Evolutionary conservation across 768 basidiomycete species (phyloP).

Genomic region (Hygrophorus russula): DNA sequence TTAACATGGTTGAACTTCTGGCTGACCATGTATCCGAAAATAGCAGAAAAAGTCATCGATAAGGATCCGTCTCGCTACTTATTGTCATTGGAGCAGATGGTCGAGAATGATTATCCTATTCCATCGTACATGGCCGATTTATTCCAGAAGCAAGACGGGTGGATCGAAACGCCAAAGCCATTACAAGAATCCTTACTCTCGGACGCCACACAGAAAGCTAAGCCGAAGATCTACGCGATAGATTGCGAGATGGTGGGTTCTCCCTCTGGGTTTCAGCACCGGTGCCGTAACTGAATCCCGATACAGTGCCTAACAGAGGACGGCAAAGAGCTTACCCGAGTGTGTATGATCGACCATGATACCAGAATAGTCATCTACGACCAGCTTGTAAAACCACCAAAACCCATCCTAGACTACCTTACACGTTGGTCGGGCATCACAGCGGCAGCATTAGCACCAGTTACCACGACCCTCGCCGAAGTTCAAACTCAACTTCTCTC

Average conservation of each 20-base stretch:
- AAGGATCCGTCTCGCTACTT: conserved; percentile 62
- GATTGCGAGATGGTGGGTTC: conserved; percentile 92
- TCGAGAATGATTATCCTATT: conserved; percentile 87
- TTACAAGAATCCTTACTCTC: conserved; percentile 18
- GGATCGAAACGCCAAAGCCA: conserved; percentile 71
- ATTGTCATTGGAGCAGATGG: conserved; percentile 76
- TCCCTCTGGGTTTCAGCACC: too few species aligned
- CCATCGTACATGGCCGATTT: conserved; percentile 76
- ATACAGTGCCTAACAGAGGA: conserved; percentile 77
- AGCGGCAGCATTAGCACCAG: conserved; percentile 47
- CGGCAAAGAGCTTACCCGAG: conserved; percentile 80
- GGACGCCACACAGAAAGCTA: conserved; percentile 16
- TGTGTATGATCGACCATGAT: conserved; percentile 73
- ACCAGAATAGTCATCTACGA: conserved; percentile 74
- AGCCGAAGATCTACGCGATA: conserved; percentile 61
- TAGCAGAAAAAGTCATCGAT: conserved; percentile 51
- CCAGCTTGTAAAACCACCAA: conserved; percentile 78
- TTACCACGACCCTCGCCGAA: conserved; percentile 69
- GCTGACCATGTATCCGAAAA: conserved; percentile 4
- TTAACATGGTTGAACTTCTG: background rate
- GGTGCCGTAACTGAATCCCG: conserved; percentile 1
- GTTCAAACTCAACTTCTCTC: conserved; percentile 65
- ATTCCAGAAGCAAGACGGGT: conserved; percentile 53
- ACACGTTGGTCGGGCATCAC: conserved; percentile 96
- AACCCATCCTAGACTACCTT: conserved; percentile 84